Percentiles rank a stretch among this genome's conserved stretches.
Conservation (phyloP, 768 basidiomycete genomes). For the Xerocomellus chrysenteron region DNA sequence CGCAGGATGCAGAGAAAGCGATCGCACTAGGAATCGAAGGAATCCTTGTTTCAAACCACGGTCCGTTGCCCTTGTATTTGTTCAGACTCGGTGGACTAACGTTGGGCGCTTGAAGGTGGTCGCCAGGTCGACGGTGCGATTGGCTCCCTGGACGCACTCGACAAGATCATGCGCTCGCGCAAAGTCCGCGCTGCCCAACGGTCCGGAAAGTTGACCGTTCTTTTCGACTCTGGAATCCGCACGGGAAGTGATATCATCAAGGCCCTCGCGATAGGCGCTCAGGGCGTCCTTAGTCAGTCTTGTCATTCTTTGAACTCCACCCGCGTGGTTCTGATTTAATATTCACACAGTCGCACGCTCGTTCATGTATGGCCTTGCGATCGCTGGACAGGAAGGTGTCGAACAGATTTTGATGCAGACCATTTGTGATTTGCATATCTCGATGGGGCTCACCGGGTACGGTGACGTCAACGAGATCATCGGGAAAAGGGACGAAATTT, state of each 20-base stretch:
- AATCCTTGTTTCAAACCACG: conserved; percentile 48
- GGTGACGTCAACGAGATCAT: conserved; percentile 58
- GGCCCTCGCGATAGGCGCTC: conserved; percentile 83
- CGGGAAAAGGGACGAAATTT: conserved; percentile 43
- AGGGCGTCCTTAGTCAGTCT: conserved; percentile 71
- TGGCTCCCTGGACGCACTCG: conserved; percentile 70
- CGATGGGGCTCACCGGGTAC: conserved; percentile 63
- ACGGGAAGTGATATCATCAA: conserved; percentile 83
- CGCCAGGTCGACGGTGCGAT: conserved; percentile 81
- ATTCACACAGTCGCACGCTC: conserved; percentile 61
- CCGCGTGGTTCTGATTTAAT: background rate
- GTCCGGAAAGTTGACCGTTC: conserved; percentile 61
- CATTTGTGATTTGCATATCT: conserved; percentile 66
- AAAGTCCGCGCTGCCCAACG: conserved; percentile 57
- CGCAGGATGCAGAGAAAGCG: conserved; percentile 51
- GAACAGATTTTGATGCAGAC: conserved; percentile 70
- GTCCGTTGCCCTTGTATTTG: conserved; percentile 3
- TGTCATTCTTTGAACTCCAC: background rate
- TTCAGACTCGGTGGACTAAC: background rate
- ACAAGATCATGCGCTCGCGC: conserved; percentile 62
- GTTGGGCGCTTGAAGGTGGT: conserved; percentile 46
- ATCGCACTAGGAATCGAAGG: conserved; percentile 43
- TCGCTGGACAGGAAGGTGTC: conserved; percentile 71
- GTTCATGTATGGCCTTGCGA: conserved; percentile 68
- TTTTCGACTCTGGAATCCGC: conserved; percentile 74